These are phyloP conservation scores for Fusarium sp. DNA, from an alignment of 2,329 filamentous ascomycete genomes.

Conservation along the genomic window DNA sequence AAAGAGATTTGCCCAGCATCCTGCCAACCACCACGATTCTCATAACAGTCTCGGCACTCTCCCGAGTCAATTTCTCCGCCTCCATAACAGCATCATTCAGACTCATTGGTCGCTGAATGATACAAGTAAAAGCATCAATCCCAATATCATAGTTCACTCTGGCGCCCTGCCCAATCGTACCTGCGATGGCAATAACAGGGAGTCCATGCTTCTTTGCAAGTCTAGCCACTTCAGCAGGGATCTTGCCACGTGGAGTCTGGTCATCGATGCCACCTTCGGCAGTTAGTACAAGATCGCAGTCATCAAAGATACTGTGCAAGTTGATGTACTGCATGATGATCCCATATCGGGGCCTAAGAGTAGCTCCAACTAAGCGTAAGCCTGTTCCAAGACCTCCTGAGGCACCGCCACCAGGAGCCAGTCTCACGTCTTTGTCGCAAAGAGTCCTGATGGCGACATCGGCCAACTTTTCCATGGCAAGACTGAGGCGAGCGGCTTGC, in stretches of 20 bases:
- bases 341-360: constrained; percentile 61
- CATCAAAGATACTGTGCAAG: constrained; percentile 59
- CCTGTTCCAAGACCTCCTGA: constrained; percentile 65
- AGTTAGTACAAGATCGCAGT: constrained; percentile 64
- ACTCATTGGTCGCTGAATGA: constrained; percentile 50
- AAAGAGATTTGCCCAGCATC: constrained; percentile 41
- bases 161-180: constrained; percentile 53
- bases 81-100: constrained; percentile 49
- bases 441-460: constrained; percentile 51
- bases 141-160: constrained; percentile 52
- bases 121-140: constrained; percentile 52
- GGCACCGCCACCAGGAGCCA: constrained; percentile 61
- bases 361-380: constrained; percentile 61
- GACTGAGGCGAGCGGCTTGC: constrained; percentile 58
- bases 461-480: constrained; percentile 59
- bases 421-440: constrained; percentile 51
- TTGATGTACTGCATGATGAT: constrained; percentile 64
- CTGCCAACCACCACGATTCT: constrained; percentile 50
- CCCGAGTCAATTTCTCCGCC: constrained; percentile 49
- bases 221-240: constrained; percentile 64
- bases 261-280: constrained; percentile 66
- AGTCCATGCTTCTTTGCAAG: constrained; percentile 59
- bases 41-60: constrained; percentile 53
- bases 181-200: constrained; percentile 58
- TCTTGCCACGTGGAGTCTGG: constrained; percentile 65